Evolutionary conservation across 495 filamentous ascomycete species (phyloP).

Genomic region (Penicillium coprophilum): DNA sequence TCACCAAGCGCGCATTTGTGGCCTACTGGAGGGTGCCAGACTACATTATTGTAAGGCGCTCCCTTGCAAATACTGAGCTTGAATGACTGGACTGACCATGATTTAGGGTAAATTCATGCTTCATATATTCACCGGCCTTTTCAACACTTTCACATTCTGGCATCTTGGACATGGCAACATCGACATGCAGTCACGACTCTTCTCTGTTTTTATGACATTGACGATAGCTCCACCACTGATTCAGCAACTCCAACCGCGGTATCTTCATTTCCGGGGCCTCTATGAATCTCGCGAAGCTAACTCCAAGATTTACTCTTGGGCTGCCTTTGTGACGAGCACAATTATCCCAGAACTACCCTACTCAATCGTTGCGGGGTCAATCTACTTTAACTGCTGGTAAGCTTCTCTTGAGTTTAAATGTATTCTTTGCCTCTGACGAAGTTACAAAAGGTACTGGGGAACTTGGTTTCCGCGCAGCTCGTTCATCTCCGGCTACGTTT

Average conservation of each 20-base stretch:
- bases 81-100: not conserved
- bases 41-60: slow-evolving; percentile 49
- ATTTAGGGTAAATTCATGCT: slow-evolving; percentile 58
- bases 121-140: slow-evolving; percentile 64
- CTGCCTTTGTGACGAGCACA: slow-evolving; percentile 48
- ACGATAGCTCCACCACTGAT: slow-evolving; percentile 63
- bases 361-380: slow-evolving; percentile 48
- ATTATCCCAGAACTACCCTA: slow-evolving; percentile 55
- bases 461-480: slow-evolving; percentile 54
- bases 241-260: slow-evolving; percentile 57
- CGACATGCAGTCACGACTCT: slow-evolving; percentile 65
- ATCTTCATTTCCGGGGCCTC: slow-evolving; percentile 46
- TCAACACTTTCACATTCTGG: slow-evolving; percentile 67
- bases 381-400: slow-evolving; percentile 62
- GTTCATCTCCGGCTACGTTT: slow-evolving; percentile 56
- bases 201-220: slow-evolving; percentile 71
- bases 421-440: not conserved
- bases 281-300: slow-evolving; percentile 51
- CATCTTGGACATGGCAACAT: slow-evolving; percentile 55
- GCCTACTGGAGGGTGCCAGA: slow-evolving; percentile 61
- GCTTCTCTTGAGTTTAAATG: not conserved
- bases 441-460: slow-evolving; percentile 43
- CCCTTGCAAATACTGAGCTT: too few relatives aligned
- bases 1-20: slow-evolving; percentile 53
- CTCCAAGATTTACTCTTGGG: slow-evolving; percentile 55